Conservation (phyloP, 2,329 filamentous ascomycete genomes). For the Venturia carpophila region DNA sequence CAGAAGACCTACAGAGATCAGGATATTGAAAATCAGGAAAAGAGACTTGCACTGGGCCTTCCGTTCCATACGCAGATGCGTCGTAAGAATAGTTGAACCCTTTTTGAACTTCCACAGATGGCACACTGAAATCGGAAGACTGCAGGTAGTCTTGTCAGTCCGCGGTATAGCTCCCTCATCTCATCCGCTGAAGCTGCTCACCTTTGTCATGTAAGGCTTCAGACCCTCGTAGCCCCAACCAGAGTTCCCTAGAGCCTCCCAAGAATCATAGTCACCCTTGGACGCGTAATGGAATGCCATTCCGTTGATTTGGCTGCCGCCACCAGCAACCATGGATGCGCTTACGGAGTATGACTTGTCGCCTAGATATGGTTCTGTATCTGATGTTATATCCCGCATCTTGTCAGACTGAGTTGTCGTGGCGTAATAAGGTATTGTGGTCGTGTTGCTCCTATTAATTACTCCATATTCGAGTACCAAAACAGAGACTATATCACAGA, state of each 20-base stretch:
- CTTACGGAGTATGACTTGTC: background rate
- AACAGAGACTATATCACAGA: background rate
- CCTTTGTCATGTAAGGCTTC: conserved; percentile 1
- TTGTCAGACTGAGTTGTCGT: background rate
- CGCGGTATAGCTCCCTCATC: background rate
- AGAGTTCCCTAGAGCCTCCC: conserved; percentile 6
- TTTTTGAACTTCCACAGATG: background rate
- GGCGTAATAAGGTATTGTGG: background rate
- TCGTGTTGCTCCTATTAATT: background rate
- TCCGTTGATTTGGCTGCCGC: background rate
- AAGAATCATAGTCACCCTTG: background rate
- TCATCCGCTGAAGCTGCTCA: background rate
- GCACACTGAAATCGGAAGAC: background rate
- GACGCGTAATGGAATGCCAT: conserved; percentile 2
- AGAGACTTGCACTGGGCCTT: background rate
- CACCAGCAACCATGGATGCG: background rate
- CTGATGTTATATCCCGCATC: background rate
- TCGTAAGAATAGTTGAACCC: background rate
- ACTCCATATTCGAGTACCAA: background rate
- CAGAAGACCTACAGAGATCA: background rate
- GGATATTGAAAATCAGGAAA: conserved; percentile 1
- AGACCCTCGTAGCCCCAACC: conserved; percentile 12
- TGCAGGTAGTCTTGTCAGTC: background rate
- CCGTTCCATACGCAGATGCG: background rate
- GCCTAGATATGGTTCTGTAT: background rate